phyloP scores from a whole-genome alignment of 108 stramenopile genomes.

The Nitzschia inconspicua region DNA sequence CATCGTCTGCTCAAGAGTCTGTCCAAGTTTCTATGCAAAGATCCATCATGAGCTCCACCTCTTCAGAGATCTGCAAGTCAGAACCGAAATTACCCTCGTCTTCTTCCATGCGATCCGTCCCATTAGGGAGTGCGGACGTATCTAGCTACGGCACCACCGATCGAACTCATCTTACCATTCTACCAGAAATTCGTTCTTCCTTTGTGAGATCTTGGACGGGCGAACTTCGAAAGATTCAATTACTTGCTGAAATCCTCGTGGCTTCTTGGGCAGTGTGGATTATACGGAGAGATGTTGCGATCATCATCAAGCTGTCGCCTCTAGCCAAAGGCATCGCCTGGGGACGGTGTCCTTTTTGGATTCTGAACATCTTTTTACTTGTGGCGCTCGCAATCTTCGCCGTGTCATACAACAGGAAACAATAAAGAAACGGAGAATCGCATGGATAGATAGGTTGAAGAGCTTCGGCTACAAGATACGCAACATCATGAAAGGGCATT shows the following conservation, averaged over 20 bases:
- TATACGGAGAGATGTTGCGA: not conserved
- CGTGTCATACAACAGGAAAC: not conserved
- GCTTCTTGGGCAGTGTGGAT: constrained; percentile 21
- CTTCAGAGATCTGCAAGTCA: too few relatives aligned
- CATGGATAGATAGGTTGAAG: too few relatives aligned
- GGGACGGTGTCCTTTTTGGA: constrained; percentile 21
- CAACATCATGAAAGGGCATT: too few relatives aligned
- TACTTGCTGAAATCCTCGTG: constrained; percentile 11
- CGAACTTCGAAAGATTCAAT: constrained; percentile 2
- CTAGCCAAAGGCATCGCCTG: constrained; percentile 15
- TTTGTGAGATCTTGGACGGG: not conserved
- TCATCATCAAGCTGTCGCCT: constrained; percentile 20
- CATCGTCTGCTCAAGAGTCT: not conserved
- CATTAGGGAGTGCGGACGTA: not conserved
- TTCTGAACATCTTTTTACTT: constrained; percentile 2
- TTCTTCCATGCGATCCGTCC: constrained; percentile 3
- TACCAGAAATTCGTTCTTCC: not conserved
- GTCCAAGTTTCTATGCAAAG: not conserved
- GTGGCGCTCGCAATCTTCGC: not conserved
- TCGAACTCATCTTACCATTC: not conserved
- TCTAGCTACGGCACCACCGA: not conserved
- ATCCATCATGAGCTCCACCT: too few relatives aligned
- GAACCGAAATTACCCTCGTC: too few relatives aligned
- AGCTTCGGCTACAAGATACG: too few relatives aligned
- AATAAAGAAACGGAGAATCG: too few relatives aligned